Evolutionary conservation across 208 protist genomes (phyloP), one percentile per base, ranked within the genome.

Genomic region (Zelonia costaricensis): DNA sequence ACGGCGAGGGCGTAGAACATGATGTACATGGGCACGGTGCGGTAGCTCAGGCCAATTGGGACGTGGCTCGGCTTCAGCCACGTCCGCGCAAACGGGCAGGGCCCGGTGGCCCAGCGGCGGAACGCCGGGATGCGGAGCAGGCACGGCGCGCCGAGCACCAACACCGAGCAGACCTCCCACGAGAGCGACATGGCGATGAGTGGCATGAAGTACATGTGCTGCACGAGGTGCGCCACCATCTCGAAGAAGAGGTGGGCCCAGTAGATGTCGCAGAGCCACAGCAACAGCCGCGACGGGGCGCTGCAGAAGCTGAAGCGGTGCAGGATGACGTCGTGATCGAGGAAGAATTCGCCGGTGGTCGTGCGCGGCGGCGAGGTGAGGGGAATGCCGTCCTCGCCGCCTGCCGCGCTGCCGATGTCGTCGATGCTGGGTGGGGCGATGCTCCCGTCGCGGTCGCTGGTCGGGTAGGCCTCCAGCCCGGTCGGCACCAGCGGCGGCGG

Each of bases 141-240:
- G 25, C 78, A 76, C 18, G 76, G 76, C 27, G 75, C 65, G 13
- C 60, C 71, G 25, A 88, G 61, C 43, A 79, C 68, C 8, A 75
- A 10, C 30, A 77, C 38, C 10, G 61, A 71, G 30, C 35, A 15
- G 9, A 93, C 44, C 59, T 93, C 80, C 84, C 80, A 89, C 52
- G 83, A 85, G 4, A 93, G 59, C 23, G 78, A 85, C 84, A 91
- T 91, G 42, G 83, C 78, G 18, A 91, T 69, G 27, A 93, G 64
- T 4, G 84, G 83, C 83, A 87, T 85, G 56, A 87, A 93, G 69
- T 91, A 91, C 76, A 87, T 85, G 69, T 88, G 84, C 70, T 91
- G 35, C 8, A 91, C 40, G 23, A 90, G 59, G 62, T 87, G 75
- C 45, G 87, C 58, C 35, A 80, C 72, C 60, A 75, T 76, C 59